phyloP scores from a whole-genome alignment of 163 green algal genomes.

The Trebouxiophyceae sp. region DNA sequence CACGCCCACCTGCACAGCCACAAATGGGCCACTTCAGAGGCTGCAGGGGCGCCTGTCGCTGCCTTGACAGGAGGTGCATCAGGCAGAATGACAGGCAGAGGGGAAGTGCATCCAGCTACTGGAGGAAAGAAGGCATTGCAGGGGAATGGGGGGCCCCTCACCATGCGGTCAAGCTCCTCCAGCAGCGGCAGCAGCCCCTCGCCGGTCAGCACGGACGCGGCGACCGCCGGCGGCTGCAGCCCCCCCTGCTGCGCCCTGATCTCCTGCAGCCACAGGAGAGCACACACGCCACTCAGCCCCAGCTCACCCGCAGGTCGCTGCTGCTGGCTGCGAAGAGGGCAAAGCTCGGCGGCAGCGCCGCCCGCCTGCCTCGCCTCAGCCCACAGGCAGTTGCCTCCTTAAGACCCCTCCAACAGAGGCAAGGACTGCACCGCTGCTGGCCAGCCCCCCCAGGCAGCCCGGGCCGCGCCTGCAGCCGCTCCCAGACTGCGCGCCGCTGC shows the following conservation, averaged over 20 bases:
- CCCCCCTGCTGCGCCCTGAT: neutral
- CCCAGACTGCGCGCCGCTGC: neutral
- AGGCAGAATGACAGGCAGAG: too few species aligned
- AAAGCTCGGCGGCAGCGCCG: too few species aligned
- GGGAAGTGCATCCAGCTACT: too few species aligned
- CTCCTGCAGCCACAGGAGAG: neutral
- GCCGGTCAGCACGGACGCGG: conserved; percentile 7
- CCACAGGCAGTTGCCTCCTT: too few species aligned
- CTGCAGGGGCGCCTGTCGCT: too few species aligned
- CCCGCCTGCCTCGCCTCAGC: too few species aligned
- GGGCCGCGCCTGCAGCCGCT: neutral
- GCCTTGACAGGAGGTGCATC: too few species aligned
- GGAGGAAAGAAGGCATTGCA: too few species aligned
- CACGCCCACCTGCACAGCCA: too few species aligned
- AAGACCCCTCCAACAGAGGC: neutral
- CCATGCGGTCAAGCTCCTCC: conserved; percentile 14
- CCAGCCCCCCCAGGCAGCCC: neutral
- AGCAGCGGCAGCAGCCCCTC: conserved; percentile 18
- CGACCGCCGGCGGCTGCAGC: neutral
- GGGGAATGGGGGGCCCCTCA: too few species aligned
- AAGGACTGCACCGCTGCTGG: neutral
- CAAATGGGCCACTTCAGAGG: too few species aligned
- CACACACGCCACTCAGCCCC: too few species aligned
- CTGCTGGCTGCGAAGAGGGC: neutral
- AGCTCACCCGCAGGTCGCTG: neutral